Evolutionary conservation across 768 basidiomycete genomes (phyloP).

Genomic region (Mycena crocata): DNA sequence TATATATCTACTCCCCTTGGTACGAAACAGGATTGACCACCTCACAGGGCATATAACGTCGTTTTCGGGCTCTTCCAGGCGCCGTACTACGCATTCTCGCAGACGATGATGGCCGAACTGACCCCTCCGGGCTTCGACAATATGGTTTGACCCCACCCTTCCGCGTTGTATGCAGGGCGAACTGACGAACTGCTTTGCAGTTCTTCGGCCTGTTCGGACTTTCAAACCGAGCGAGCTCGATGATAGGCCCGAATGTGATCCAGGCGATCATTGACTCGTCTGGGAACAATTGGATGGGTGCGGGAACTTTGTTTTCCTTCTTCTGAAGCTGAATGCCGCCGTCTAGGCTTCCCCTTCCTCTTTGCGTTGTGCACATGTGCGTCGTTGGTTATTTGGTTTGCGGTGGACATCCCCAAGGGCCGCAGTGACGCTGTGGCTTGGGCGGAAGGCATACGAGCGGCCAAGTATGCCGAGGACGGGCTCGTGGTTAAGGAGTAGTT

Average conservation of each 20-base stretch:
- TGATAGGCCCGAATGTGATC: conserved; percentile 89
- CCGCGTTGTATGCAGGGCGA: background rate
- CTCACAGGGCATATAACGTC: conserved; percentile 78
- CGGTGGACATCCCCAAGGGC: conserved; percentile 72
- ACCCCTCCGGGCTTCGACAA: conserved; percentile 90
- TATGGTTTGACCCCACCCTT: conserved; percentile 46
- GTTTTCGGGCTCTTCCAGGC: conserved; percentile 87
- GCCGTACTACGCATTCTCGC: conserved; percentile 88
- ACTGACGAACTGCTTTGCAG: conserved; percentile 48
- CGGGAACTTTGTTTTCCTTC: background rate
- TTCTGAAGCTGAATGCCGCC: background rate
- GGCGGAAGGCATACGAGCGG: conserved; percentile 52
- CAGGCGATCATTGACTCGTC: conserved; percentile 82
- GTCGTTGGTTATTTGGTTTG: conserved; percentile 83
- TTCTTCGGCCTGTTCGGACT: conserved; percentile 91
- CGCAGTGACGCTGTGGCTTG: conserved; percentile 70
- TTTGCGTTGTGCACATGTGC: conserved; percentile 77
- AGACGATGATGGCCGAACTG: conserved; percentile 91
- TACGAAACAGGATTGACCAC: background rate
- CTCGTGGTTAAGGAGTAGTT: conserved; percentile 27
- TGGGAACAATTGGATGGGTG: conserved; percentile 79
- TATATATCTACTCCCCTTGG: background rate
- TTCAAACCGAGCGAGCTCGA: conserved; percentile 86
- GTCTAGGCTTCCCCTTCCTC: conserved; percentile 76
- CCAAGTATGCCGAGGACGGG: conserved; percentile 32